Evolutionary conservation across 768 basidiomycete species (phyloP), one percentile per base, ranked within the genome.

Genomic region (Candolleomyces eurysporus): DNA sequence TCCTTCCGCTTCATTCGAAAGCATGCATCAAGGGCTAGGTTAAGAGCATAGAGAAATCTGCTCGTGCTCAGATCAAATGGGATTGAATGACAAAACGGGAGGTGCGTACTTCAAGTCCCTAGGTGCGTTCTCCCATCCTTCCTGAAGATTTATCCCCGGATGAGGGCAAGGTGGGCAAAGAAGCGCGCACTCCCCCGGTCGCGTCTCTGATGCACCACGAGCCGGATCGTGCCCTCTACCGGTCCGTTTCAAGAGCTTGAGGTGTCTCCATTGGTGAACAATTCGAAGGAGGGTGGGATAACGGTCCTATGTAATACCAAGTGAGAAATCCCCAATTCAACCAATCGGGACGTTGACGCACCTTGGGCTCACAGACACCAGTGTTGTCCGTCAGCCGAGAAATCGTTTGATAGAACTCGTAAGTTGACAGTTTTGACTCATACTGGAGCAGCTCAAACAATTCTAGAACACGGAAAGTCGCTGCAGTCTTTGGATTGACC

Each of bases 131-230:
- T 65, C 48, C 69, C 70, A 73, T 17, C 62, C 65, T 4, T 32
- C 43, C 0, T 67, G 70, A 30, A 76, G 58, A 60, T 76, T 76
- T 2, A 70, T 67, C 9, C 66, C 68, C 5, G 71, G 71, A 1
- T 66, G 57, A 8, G 74, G 74, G 52, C 73, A 76, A 21, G 72
- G 71, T 3, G 72, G 68, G 58, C 75, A 76, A 3, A 64, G 52
- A 5, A 74, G 56, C 1, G 73, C 73, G n/a, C 68, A 65, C 19
- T 68, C 69, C 2, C 74, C 74, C 4, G 52, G 46, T 19, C 61
- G 31, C 1, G 69, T 73, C 0, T 55, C 65, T 11, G 16, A 43
- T 3, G 64, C 52, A 0, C 73, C 74, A 4, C 43, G 10, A 1
- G 6, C 3, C 5, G 46, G 16, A 30, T 61, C 62, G 60, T 75